A percentile compares a stretch with the other conserved stretches of the same genome.
These are phyloP conservation scores for Blastobotrys robertii DNA, from an alignment of 805 yeast genomes.

Conservation along the genomic window DNA sequence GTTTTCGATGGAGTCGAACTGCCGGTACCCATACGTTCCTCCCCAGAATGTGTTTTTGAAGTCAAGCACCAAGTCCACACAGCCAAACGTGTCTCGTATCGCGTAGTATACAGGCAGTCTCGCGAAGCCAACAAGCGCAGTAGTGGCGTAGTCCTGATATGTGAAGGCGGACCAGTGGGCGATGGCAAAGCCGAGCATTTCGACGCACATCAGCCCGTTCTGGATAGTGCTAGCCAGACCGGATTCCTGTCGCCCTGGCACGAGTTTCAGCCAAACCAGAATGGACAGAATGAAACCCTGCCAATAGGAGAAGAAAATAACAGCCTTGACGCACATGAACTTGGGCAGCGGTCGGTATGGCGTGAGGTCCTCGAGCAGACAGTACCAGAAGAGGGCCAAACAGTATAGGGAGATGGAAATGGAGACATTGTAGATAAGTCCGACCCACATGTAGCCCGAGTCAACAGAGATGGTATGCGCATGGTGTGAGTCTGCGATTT, in stretches of 20 bases:
- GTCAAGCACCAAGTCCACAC: conserved; percentile 72
- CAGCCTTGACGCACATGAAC: conserved; percentile 84
- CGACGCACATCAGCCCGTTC: conserved; percentile 71
- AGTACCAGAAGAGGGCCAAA: conserved; percentile 86
- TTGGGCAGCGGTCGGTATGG: conserved; percentile 86
- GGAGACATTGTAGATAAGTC: conserved; percentile 62
- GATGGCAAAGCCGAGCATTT: conserved; percentile 73
- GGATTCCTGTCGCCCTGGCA: conserved; percentile 25
- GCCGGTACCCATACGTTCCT: conserved; percentile 65
- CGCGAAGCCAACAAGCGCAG: conserved; percentile 56
- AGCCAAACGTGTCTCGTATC: conserved; percentile 63
- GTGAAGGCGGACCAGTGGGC: conserved; percentile 87
- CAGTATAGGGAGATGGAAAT: conserved; percentile 77
- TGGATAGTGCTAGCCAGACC: conserved; percentile 55
- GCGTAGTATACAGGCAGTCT: conserved; percentile 56
- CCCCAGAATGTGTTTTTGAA: conserved; percentile 61
- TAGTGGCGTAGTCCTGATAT: conserved; percentile 56
- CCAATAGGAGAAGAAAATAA: conserved; percentile 98
- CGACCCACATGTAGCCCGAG: conserved; percentile 54
- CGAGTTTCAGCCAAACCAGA: conserved; percentile 27
- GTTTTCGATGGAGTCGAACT: conserved; percentile 74
- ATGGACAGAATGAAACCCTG: conserved; percentile 57
- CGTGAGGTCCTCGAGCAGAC: conserved; percentile 64
- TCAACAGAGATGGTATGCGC: conserved; percentile 38
- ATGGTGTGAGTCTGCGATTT: conserved; percentile 36